These are phyloP conservation scores for Lactuca saligna DNA, from an alignment of 129 eudicot genomes.

Conservation along the genomic window DNA sequence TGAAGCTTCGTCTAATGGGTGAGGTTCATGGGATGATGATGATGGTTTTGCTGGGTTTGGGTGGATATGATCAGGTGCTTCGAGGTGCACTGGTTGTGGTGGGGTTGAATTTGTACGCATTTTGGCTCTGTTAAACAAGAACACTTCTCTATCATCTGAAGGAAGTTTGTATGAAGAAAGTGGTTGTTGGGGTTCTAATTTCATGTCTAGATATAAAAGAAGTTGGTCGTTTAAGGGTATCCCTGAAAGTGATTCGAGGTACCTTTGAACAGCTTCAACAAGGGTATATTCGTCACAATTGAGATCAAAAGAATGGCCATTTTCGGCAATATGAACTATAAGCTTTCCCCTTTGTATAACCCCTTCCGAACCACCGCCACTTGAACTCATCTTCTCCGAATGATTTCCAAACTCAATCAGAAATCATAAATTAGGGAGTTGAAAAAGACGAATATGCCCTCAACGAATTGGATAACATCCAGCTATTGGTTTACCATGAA, in stretches of 20 bases:
- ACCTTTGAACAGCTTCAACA: constrained; percentile 73
- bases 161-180: constrained; percentile 85
- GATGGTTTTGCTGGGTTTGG: constrained; percentile 59
- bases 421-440: constrained; percentile 6
- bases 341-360: constrained; percentile 69
- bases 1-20: constrained; percentile 78
- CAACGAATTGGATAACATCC: constrained; percentile 11
- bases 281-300: constrained; percentile 74
- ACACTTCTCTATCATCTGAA: constrained; percentile 70
- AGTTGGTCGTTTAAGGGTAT: constrained; percentile 77
- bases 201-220: constrained; percentile 76
- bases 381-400: constrained; percentile 58
- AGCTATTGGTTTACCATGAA: constrained; percentile 21
- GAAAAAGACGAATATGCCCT: constrained; percentile 19
- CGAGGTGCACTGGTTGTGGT: constrained; percentile 62
- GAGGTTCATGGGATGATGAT: constrained; percentile 48
- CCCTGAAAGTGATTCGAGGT: constrained; percentile 62
- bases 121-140: constrained; percentile 68
- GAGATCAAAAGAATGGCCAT: constrained; percentile 78
- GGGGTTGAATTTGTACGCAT: constrained; percentile 65
- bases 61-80: constrained; percentile 39
- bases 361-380: constrained; percentile 44
- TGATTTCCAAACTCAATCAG: constrained; percentile 5
- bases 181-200: constrained; percentile 64
- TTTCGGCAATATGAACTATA: constrained; percentile 83